Percentiles rank a stretch among this genome's conserved stretches.
phyloP scores from a whole-genome alignment of 768 basidiomycete genomes.

The Termitomyces sp. region DNA sequence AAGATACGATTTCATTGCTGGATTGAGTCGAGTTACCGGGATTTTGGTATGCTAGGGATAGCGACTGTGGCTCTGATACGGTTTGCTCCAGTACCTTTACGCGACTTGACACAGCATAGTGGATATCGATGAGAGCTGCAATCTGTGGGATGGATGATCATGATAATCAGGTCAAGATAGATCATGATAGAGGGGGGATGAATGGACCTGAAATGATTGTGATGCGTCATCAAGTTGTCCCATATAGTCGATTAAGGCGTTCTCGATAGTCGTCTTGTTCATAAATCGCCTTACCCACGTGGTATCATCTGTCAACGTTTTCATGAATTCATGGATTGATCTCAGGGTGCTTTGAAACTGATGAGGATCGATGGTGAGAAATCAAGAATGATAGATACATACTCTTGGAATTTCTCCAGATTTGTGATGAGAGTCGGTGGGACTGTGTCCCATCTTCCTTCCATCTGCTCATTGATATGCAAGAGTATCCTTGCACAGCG shows the following conservation, averaged over 20 bases:
- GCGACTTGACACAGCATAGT: constrained; percentile 28
- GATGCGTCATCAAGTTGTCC: constrained; percentile 38
- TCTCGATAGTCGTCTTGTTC: constrained; percentile 36
- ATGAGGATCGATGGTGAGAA: background rate
- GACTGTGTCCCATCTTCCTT: constrained; percentile 38
- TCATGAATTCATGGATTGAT: constrained; percentile 37
- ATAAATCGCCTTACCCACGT: constrained; percentile 40
- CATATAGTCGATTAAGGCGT: constrained; percentile 29
- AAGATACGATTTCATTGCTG: background rate
- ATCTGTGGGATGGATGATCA: constrained; percentile 24
- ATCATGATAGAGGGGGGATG: background rate
- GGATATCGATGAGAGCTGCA: constrained; percentile 43
- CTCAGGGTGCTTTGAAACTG: constrained; percentile 29
- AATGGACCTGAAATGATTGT: constrained; percentile 40
- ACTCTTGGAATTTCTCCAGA: constrained; percentile 38
- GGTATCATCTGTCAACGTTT: constrained; percentile 28
- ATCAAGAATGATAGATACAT: background rate
- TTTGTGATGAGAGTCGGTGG: constrained; percentile 36
- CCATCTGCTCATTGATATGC: constrained; percentile 43
- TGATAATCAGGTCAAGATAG: no score
- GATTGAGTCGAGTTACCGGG: background rate
- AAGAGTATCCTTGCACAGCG: constrained; percentile 38
- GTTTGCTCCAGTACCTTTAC: constrained; percentile 5
- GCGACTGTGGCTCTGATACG: background rate
- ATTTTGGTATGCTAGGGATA: constrained; percentile 9